Evolutionary conservation across 305 asterid genomes (phyloP).

Genomic region (Fraxinus baroniana): DNA sequence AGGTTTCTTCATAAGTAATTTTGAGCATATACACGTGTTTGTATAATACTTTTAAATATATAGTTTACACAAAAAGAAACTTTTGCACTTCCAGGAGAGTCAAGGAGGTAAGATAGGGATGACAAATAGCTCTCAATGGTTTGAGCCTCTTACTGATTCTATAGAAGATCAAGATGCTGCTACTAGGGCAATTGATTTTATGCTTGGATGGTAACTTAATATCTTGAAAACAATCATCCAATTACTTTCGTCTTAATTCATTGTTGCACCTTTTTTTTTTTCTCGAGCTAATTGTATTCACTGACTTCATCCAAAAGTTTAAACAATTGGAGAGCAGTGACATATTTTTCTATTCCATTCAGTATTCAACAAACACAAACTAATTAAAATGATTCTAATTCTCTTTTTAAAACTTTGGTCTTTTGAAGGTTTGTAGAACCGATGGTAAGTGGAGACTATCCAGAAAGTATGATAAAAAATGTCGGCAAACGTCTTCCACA

Average conservation of each 20-base stretch:
- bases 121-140: neutral
- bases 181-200: neutral
- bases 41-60: neutral
- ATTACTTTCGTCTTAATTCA: neutral
- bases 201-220: neutral
- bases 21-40: neutral
- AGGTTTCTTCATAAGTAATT: neutral
- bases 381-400: neutral
- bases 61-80: neutral
- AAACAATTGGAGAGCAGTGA: no score
- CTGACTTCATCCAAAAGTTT: neutral
- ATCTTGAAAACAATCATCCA: neutral
- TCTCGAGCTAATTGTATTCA: no score
- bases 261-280: neutral
- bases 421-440: neutral
- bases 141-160: neutral
- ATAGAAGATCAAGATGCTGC: neutral
- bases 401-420: neutral
- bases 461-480: neutral
- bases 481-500: neutral
- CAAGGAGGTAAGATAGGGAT: constrained; percentile 41
- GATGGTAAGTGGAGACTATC: neutral
- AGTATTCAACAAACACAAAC: neutral
- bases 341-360: no score
- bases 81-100: constrained; percentile 20